Evolutionary conservation across 768 basidiomycete genomes (phyloP).

Genomic region (Hygrophoropsis aurantiaca): DNA sequence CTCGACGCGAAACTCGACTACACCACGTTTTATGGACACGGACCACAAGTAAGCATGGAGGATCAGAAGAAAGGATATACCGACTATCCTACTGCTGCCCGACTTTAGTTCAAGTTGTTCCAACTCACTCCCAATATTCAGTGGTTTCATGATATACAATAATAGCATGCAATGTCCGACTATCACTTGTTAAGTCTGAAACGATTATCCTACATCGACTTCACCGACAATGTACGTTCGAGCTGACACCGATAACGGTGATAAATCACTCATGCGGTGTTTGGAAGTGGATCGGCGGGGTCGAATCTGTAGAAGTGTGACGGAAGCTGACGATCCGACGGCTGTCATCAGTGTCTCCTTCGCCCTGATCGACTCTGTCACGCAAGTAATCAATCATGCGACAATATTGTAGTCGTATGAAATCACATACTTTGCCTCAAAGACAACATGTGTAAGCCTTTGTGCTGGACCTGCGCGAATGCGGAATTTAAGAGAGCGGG

Average conservation of each 20-base stretch:
- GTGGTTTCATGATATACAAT: not conserved
- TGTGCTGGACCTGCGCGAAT: conserved; percentile 41
- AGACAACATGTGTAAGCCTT: conserved; percentile 28
- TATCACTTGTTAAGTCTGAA: too few species aligned
- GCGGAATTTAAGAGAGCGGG: conserved; percentile 38
- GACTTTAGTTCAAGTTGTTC: not conserved
- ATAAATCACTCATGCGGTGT: too few species aligned
- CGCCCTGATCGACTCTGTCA: conserved; percentile 25
- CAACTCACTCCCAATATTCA: too few species aligned
- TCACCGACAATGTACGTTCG: too few species aligned
- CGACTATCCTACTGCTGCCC: conserved; percentile 32
- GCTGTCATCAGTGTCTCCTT: conserved; percentile 16
- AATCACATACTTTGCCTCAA: conserved; percentile 39
- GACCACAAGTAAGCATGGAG: conserved; percentile 15
- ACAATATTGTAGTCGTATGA: not conserved
- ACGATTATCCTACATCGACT: too few species aligned
- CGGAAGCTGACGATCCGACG: conserved; percentile 36
- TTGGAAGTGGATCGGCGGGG: conserved; percentile 33
- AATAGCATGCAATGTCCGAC: too few species aligned
- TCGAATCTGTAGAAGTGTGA: conserved; percentile 28
- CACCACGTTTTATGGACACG: conserved; percentile 22
- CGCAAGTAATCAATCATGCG: not conserved
- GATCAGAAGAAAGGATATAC: conserved; percentile 32
- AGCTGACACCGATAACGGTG: too few species aligned
- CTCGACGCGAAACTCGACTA: conserved; percentile 18